Evolutionary conservation across 192 early-diverging fungal genomes (phyloP), one percentile per base, ranked within the genome.

Genomic region (Gryganskiella cystojenkinii): DNA sequence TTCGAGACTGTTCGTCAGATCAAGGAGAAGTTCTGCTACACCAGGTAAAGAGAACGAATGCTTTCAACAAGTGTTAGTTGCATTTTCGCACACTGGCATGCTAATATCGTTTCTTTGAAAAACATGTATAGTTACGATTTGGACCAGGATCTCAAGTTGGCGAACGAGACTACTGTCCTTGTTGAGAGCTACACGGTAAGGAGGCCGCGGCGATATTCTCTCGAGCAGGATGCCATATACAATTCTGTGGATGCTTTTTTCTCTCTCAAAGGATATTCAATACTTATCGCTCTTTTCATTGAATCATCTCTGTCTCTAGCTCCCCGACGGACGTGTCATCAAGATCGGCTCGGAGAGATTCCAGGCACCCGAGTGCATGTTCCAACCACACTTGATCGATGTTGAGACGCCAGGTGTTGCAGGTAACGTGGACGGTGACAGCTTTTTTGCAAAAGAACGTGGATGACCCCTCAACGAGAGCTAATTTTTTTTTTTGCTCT

Each of bases 261-360:
- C 20, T 0, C 27, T 52, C 30, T n/a, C 42, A 51, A 20, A 17
- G 5, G 17, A 33, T 51, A 51, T 4, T 22, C 10, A 49, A 22
- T 8, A 0, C 10, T 30, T 64, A 46, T 27, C 61, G 13, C 11
- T 5, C 15, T 9, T 25, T 14, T 44, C 8, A 74, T 5, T 28
- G 66, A 24, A 80, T 55, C 37, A 9, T 40, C 13, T 40, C 11
- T 37, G 67, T 33, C 9, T 33, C 14, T 58, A 93, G 91, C 90
- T 99, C 35, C 98, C 98, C 45, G 98, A 99, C 79, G 98, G 98
- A 22, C 94, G 96, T 43, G 89, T 98, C 30, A 99, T 99, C 82
- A 99, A 98, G 80, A 92, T 99, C 25, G 97, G 98, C 11, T 96
- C 95, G 17, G 98, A 99, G 83, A 83, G 98, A 57, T 99, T 98